Conservation (phyloP, 1,284 basidiomycete species). For the Tetrapyrgos nigripes region DNA sequence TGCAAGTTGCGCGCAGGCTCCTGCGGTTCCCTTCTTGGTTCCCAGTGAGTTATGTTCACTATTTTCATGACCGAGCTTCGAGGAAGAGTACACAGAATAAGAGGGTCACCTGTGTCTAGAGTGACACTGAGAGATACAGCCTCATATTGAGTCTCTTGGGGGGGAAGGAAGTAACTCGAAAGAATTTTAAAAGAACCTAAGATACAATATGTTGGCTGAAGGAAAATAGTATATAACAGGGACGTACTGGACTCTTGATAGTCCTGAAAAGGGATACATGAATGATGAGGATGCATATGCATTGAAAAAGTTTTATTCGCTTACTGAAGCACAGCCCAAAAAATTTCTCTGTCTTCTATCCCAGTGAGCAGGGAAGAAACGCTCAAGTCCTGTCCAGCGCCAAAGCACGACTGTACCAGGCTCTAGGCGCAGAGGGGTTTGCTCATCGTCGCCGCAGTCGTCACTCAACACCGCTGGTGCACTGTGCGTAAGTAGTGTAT, state of each 20-base stretch:
- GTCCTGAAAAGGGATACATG: conserved; percentile 61
- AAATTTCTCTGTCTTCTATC: conserved; percentile 45
- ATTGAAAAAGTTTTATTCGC: conserved; percentile 28
- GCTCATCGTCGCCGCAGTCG: conserved; percentile 1
- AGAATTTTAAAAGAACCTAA: conserved; percentile 70
- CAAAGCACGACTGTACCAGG: conserved; percentile 65
- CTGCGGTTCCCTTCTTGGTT: conserved; percentile 30
- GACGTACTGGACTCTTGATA: conserved; percentile 73
- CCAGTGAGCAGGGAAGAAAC: conserved; percentile 62
- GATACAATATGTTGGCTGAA: conserved; percentile 3
- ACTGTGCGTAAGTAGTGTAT: conserved; percentile 66
- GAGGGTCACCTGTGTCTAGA: conserved; percentile 55
- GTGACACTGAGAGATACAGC: conserved; percentile 47
- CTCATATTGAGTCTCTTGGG: conserved; percentile 39
- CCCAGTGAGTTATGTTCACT: conserved; percentile 55
- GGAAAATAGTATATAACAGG: no score
- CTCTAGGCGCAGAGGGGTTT: conserved; percentile 34
- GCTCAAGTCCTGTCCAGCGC: conserved; percentile 68
- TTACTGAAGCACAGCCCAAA: conserved; percentile 65
- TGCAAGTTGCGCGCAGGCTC: conserved; percentile 16
- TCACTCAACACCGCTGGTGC: conserved; percentile 60
- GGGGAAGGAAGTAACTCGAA: conserved; percentile 53
- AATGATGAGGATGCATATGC: conserved; percentile 6
- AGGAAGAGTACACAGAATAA: conserved; percentile 52
- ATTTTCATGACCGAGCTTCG: conserved; percentile 48